Evolutionary conservation across 2,329 filamentous ascomycete genomes (phyloP).

Genomic region (Colletotrichum acutatum): DNA sequence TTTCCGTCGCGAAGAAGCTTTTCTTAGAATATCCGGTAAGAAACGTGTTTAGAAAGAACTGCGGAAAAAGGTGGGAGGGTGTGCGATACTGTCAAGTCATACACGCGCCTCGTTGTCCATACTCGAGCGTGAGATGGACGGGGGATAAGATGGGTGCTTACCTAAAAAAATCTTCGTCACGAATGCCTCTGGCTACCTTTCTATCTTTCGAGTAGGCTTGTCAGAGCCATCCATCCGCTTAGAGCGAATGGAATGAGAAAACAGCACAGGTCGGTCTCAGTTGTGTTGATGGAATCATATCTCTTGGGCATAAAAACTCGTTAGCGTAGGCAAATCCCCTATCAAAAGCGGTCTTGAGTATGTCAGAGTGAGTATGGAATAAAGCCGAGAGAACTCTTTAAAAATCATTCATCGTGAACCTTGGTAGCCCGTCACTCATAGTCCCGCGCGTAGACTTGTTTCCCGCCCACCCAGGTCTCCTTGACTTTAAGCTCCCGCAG

Average conservation of each 20-base stretch:
- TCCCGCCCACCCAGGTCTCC: constrained; percentile 77
- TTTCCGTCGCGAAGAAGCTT: background rate
- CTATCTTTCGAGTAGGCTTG: too few species aligned
- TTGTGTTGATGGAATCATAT: background rate
- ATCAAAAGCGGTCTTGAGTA: background rate
- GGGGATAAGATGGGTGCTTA: background rate
- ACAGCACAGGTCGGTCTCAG: background rate
- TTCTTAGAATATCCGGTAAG: background rate
- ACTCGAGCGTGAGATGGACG: background rate
- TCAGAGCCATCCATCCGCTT: too few species aligned
- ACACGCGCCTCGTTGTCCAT: background rate
- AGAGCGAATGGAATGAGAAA: too few species aligned
- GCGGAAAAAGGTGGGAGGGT: background rate
- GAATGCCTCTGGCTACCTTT: too few species aligned
- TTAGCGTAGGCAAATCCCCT: background rate
- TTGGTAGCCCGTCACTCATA: background rate
- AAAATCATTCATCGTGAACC: background rate
- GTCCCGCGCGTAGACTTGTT: constrained; percentile 52
- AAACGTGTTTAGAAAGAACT: too few species aligned
- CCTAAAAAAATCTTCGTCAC: too few species aligned
- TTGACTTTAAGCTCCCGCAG: constrained; percentile 65
- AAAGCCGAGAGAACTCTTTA: background rate
- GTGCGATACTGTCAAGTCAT: background rate
- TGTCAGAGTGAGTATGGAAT: background rate
- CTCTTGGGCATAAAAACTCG: background rate